A percentile compares a stretch with the other conserved stretches of the same genome.
Evolutionary conservation across 495 filamentous ascomycete species (phyloP).

Genomic region (Aspergillus nanangensis): DNA sequence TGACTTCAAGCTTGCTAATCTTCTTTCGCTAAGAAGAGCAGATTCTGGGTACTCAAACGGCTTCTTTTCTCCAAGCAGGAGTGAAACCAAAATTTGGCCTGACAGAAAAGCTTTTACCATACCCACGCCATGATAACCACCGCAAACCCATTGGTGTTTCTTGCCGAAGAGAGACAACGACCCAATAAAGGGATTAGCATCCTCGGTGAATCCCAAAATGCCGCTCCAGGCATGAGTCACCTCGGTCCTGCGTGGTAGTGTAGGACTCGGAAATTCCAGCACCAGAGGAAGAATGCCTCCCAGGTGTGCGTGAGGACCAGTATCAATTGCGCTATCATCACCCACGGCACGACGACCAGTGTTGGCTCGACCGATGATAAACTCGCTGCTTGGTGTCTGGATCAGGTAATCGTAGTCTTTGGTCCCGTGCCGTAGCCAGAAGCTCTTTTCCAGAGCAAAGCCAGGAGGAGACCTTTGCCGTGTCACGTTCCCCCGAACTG

Average conservation of each 20-base stretch:
- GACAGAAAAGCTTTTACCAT: neutral
- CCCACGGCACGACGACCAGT: neutral
- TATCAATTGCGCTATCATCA: neutral
- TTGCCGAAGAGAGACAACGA: neutral
- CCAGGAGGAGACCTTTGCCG: neutral
- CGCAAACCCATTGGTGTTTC: conserved; percentile 8
- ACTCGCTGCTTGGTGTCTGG: neutral
- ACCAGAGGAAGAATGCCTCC: neutral
- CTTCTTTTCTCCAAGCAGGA: neutral
- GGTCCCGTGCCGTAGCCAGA: neutral
- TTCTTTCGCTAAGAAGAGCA: neutral
- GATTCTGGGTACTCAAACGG: neutral
- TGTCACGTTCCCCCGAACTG: neutral
- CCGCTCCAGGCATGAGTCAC: neutral
- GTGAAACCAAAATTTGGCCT: neutral
- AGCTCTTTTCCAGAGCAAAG: too few species aligned
- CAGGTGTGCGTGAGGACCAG: neutral
- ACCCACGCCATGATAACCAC: neutral
- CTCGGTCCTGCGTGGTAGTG: too few species aligned
- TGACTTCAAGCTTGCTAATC: neutral
- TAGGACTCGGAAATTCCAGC: neutral
- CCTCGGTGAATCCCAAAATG: neutral
- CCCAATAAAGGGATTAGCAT: neutral
- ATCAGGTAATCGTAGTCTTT: neutral
- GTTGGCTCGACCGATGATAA: neutral